These are phyloP conservation scores for Fusarium azukiicola DNA, from an alignment of 2,329 filamentous ascomycete genomes.

Conservation along the genomic window DNA sequence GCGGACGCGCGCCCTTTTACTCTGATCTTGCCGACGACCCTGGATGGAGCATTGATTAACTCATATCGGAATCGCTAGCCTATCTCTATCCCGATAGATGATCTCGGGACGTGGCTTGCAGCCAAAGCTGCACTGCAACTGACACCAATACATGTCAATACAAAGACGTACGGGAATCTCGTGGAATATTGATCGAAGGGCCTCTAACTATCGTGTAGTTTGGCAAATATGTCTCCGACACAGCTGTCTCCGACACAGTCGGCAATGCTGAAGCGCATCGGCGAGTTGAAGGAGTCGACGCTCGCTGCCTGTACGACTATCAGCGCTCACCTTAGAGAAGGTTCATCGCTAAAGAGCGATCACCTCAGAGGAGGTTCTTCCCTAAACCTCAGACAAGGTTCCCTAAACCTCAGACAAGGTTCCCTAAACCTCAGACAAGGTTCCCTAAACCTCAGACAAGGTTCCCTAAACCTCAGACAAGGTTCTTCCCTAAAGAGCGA, in stretches of 20 bases:
- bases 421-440: no score
- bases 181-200: background rate
- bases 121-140: background rate
- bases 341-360: constrained; percentile 20
- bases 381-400: background rate
- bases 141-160: background rate
- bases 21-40: background rate
- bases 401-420: constrained; percentile 9
- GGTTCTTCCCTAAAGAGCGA: constrained; percentile 24
- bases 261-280: constrained; percentile 41
- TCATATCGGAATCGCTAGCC: background rate
- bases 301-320: constrained; percentile 45
- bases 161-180: background rate
- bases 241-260: constrained; percentile 9
- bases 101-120: background rate
- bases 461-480: constrained; percentile 1
- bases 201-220: background rate
- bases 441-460: constrained; percentile 7
- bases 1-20: background rate
- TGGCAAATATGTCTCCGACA: background rate
- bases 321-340: constrained; percentile 26
- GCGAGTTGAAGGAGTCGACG: constrained; percentile 42
- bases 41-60: background rate
- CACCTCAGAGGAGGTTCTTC: background rate
- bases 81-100: background rate